Evolutionary conservation across 1,284 basidiomycete genomes (phyloP).

Genomic region (Ustilago trichophora): DNA sequence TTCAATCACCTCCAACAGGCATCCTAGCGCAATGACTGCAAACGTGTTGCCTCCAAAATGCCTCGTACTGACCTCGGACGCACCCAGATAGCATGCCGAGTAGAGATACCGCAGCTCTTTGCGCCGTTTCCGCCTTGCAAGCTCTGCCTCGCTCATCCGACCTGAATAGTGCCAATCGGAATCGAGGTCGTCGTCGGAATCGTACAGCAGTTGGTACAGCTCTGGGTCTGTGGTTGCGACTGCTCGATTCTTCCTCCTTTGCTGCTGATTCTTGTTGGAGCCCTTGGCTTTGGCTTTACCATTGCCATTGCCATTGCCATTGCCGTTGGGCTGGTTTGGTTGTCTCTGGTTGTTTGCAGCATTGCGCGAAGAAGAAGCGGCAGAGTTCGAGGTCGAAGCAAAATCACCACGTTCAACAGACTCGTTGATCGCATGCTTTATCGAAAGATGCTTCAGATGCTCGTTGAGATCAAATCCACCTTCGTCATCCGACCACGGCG

Average conservation of each 20-base stretch:
- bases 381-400: no score
- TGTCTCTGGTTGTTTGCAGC: no score
- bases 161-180: background rate
- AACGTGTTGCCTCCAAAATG: conserved; percentile 36
- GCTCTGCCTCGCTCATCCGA: background rate
- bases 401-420: no score
- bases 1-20: conserved; percentile 23
- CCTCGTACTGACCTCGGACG: conserved; percentile 8
- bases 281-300: conserved; percentile 2
- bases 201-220: background rate
- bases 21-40: conserved; percentile 27
- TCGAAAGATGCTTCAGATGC: background rate
- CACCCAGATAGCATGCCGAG: conserved; percentile 25
- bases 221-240: conserved; percentile 11
- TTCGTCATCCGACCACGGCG: conserved; percentile 15
- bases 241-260: conserved; percentile 11
- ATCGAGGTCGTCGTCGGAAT: conserved; percentile 13
- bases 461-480: background rate
- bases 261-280: background rate
- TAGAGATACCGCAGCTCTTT: conserved; percentile 28
- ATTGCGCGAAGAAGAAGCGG: no score
- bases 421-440: no score
- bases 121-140: background rate
- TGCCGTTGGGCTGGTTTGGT: no score
- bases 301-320: conserved; percentile 1